Evolutionary conservation across 192 early-diverging fungal genomes (phyloP).

Genomic region (Coemansia sp.): DNA sequence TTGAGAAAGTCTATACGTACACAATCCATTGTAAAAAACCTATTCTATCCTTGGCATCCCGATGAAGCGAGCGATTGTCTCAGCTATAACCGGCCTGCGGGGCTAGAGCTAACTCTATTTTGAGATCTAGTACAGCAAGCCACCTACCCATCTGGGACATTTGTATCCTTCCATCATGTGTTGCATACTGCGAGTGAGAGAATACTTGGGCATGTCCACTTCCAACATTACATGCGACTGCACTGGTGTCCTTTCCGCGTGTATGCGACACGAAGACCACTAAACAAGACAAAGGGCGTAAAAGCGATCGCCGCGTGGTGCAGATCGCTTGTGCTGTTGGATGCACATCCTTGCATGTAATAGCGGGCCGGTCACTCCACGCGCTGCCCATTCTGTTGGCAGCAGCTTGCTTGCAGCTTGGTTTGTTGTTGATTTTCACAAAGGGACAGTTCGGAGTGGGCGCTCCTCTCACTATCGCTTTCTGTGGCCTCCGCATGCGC

Average conservation of each 20-base stretch:
- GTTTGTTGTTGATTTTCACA: conserved; percentile 15
- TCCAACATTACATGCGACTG: neutral
- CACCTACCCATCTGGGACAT: neutral
- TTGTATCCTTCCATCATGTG: neutral
- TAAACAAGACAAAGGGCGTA: neutral
- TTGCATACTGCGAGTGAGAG: neutral
- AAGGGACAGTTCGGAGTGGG: neutral
- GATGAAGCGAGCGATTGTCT: neutral
- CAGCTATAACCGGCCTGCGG: neutral
- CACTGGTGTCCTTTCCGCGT: neutral
- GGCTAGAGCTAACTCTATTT: neutral
- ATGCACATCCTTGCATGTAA: conserved; percentile 1
- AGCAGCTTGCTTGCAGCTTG: neutral
- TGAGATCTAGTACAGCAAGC: neutral
- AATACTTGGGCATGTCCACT: neutral
- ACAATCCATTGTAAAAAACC: neutral
- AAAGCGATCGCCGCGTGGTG: neutral
- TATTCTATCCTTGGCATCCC: neutral
- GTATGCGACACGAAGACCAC: neutral
- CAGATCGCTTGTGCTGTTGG: neutral
- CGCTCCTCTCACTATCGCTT: neutral
- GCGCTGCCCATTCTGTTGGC: neutral
- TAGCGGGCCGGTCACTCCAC: neutral
- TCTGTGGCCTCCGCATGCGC: neutral
- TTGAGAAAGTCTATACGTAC: neutral